Evolutionary conservation across 2,329 filamentous ascomycete species (phyloP).

Genomic region (Clarireedia monteithiana): DNA sequence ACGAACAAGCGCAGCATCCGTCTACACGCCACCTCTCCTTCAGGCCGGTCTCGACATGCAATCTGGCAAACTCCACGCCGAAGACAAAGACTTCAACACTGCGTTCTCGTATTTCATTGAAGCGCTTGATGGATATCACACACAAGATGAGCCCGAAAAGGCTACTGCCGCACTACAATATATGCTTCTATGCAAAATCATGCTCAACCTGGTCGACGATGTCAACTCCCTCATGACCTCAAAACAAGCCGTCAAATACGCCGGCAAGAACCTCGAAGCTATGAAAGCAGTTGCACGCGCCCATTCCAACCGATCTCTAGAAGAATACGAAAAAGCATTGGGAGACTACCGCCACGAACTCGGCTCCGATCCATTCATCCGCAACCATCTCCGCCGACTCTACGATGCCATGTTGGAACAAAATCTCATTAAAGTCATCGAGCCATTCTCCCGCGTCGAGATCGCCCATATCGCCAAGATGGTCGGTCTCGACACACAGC

Average conservation of each 20-base stretch:
- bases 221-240: slow-evolving; percentile 91
- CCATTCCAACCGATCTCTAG: slow-evolving; percentile 88
- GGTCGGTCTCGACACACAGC: slow-evolving; percentile 90
- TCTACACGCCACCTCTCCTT: slow-evolving; percentile 91
- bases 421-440: slow-evolving; percentile 99
- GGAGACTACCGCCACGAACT: slow-evolving; percentile 89
- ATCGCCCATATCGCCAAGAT: slow-evolving; percentile 96
- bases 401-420: slow-evolving; percentile 99
- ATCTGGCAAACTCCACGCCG: slow-evolving; percentile 96
- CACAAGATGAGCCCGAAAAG: slow-evolving; percentile 77
- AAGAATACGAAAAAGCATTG: slow-evolving; percentile 93
- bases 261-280: slow-evolving; percentile 89
- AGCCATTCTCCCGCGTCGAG: slow-evolving; percentile 95
- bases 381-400: slow-evolving; percentile 87
- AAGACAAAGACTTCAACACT: slow-evolving; percentile 98
- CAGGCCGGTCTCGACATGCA: slow-evolving; percentile 99
- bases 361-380: slow-evolving; percentile 90
- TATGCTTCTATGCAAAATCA: slow-evolving; percentile 99
- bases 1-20: slow-evolving; percentile 88
- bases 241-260: slow-evolving; percentile 95
- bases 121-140: slow-evolving; percentile 92
- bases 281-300: slow-evolving; percentile 98
- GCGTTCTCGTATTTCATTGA: slow-evolving; percentile 99
- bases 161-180: slow-evolving; percentile 98
- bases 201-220: slow-evolving; percentile 95